These are phyloP conservation scores for Rhizoclosmatium hyalinum DNA, from an alignment of 371 early-diverging fungal species.

Conservation along the genomic window DNA sequence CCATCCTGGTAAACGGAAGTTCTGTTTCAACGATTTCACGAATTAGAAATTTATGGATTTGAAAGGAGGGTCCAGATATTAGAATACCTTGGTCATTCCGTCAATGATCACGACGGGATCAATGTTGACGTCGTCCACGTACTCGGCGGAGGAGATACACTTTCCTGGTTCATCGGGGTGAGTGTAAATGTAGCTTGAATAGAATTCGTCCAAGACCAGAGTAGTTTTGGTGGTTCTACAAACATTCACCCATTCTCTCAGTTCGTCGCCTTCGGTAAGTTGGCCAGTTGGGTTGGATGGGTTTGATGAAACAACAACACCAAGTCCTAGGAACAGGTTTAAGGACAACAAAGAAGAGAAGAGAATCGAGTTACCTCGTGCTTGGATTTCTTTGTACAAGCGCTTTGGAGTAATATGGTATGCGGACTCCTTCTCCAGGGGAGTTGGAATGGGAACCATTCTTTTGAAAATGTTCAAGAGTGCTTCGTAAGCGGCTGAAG, in stretches of 20 bases:
- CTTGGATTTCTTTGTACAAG: conserved; percentile 51
- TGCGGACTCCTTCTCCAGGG: conserved; percentile 47
- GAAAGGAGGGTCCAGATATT: conserved; percentile 8
- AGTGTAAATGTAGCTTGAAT: conserved; percentile 57
- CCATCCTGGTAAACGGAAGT: conserved; percentile 61
- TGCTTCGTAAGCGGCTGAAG: conserved; percentile 20
- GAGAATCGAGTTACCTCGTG: conserved; percentile 26
- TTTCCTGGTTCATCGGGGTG: conserved; percentile 47
- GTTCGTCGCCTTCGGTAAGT: conserved; percentile 51
- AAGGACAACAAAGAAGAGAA: too few species aligned
- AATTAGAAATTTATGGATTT: conserved; percentile 48
- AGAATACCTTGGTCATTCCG: conserved; percentile 10
- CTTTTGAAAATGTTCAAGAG: conserved; percentile 59
- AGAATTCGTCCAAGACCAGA: conserved; percentile 61
- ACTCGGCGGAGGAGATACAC: conserved; percentile 52
- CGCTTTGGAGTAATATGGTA: conserved; percentile 54
- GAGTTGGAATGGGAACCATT: conserved; percentile 61
- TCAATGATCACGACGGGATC: conserved; percentile 53
- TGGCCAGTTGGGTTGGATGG: conserved; percentile 62
- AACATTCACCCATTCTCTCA: conserved; percentile 48
- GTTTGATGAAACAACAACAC: conserved; percentile 55
- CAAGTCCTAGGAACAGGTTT: conserved; percentile 37
- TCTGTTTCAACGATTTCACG: conserved; percentile 30
- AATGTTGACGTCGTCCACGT: conserved; percentile 52
- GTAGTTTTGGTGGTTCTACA: conserved; percentile 51